Evolutionary conservation across 768 basidiomycete genomes (phyloP).

Genomic region (Imleria badia): DNA sequence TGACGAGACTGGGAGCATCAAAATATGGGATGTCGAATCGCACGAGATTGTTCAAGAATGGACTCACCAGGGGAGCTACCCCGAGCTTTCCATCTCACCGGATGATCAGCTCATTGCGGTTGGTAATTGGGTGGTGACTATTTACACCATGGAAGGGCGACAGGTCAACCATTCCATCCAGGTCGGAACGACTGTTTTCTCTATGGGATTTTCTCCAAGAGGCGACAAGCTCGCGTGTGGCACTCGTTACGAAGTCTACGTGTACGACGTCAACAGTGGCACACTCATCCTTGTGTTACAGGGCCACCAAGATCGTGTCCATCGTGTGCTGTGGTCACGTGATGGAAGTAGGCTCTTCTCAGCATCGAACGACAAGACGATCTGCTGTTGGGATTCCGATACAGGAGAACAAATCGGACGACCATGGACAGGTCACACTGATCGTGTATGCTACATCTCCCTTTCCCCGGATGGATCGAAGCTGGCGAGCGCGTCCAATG

Average conservation of each 20-base stretch:
- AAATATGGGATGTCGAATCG: neutral
- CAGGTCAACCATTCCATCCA: neutral
- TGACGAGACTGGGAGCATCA: too few relatives aligned
- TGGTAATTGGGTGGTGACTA: neutral
- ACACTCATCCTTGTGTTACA: neutral
- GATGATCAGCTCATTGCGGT: conserved; percentile 3
- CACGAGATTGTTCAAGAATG: neutral
- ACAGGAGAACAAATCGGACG: neutral
- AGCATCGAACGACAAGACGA: neutral
- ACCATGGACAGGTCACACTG: neutral
- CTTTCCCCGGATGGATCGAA: conserved; percentile 1
- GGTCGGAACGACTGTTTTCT: neutral
- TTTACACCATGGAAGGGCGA: neutral
- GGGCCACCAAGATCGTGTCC: neutral
- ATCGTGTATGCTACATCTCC: neutral
- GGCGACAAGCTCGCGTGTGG: conserved; percentile 1
- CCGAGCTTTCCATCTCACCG: neutral
- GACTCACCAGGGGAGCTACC: neutral
- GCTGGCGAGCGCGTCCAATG: conserved; percentile 11
- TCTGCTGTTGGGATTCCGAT: neutral
- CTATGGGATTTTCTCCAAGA: too few relatives aligned
- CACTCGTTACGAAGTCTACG: neutral
- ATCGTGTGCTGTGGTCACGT: neutral
- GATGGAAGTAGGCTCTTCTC: neutral
- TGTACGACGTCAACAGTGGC: neutral